These are phyloP conservation scores for Candida mattraensis DNA, from an alignment of 805 yeast genomes.

Conservation along the genomic window DNA sequence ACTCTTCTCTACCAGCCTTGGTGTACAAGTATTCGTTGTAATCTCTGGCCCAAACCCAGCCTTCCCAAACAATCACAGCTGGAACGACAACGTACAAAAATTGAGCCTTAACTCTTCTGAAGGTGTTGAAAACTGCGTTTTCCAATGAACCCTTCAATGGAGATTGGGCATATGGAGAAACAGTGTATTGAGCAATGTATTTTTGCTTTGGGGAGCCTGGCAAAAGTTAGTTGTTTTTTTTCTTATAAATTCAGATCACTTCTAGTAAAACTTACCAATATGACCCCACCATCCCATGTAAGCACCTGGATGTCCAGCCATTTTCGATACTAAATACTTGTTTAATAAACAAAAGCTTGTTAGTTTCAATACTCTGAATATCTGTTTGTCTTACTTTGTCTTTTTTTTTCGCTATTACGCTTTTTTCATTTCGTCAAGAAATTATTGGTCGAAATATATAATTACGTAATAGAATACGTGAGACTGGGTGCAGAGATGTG, in stretches of 20 bases:
- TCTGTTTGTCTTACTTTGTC: background rate
- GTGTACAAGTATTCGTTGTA: slow-evolving; percentile 94
- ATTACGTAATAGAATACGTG: slow-evolving; percentile 1
- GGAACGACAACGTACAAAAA: slow-evolving; percentile 77
- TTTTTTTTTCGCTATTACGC: no score
- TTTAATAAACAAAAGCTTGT: slow-evolving; percentile 2
- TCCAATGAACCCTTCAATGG: slow-evolving; percentile 86
- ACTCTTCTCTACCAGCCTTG: slow-evolving; percentile 96
- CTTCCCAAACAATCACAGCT: slow-evolving; percentile 73
- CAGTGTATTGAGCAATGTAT: slow-evolving; percentile 82
- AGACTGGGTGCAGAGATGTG: slow-evolving; percentile 5
- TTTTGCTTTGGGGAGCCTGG: slow-evolving; percentile 74
- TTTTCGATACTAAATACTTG: slow-evolving; percentile 27
- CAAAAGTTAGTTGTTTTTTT: slow-evolving; percentile 3
- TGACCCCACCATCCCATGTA: slow-evolving; percentile 99
- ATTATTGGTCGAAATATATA: slow-evolving; percentile 11
- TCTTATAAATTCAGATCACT: slow-evolving; percentile 1
- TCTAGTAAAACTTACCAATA: slow-evolving; percentile 61
- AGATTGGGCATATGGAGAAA: slow-evolving; percentile 90
- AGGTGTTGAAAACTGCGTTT: slow-evolving; percentile 86
- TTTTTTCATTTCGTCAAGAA: slow-evolving; percentile 8
- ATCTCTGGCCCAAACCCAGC: slow-evolving; percentile 86
- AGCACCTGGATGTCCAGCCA: slow-evolving; percentile 73
- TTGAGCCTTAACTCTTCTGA: slow-evolving; percentile 92
- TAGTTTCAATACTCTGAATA: background rate